Evolutionary conservation across 2,329 filamentous ascomycete species (phyloP).

Genomic region (Hirsutella thompsonii): DNA sequence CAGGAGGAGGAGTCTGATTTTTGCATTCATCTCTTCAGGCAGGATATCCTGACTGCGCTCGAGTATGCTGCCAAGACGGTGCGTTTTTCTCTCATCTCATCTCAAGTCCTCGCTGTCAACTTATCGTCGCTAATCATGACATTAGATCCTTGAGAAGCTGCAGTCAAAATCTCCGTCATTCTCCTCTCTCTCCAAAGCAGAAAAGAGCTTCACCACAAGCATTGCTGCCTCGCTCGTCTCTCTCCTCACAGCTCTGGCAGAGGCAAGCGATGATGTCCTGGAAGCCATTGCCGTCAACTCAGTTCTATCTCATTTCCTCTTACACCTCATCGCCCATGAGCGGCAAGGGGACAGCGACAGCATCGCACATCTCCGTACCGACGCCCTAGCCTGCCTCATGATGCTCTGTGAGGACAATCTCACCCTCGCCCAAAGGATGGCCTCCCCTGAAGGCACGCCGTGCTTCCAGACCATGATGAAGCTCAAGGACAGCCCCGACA

Average conservation of each 20-base stretch:
- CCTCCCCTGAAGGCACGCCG: slow-evolving; percentile 30
- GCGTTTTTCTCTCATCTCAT: slow-evolving; percentile 12
- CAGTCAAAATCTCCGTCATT: slow-evolving; percentile 27
- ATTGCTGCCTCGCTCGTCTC: slow-evolving; percentile 40
- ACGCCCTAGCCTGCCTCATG: slow-evolving; percentile 41
- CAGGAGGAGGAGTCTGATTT: slow-evolving; percentile 55
- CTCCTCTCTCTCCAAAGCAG: slow-evolving; percentile 34
- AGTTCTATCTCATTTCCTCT: slow-evolving; percentile 39
- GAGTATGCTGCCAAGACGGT: slow-evolving; percentile 42
- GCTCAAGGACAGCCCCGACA: slow-evolving; percentile 32
- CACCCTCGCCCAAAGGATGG: slow-evolving; percentile 37
- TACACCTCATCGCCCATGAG: slow-evolving; percentile 34
- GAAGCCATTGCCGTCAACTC: slow-evolving; percentile 36
- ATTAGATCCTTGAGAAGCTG: slow-evolving; percentile 31
- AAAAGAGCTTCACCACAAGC: slow-evolving; percentile 39
- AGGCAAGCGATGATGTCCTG: slow-evolving; percentile 48
- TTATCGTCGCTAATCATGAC: background rate
- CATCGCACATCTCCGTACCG: slow-evolving; percentile 25
- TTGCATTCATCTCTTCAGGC: slow-evolving; percentile 49
- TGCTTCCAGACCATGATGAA: slow-evolving; percentile 36
- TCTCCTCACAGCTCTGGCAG: slow-evolving; percentile 39
- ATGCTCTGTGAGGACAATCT: slow-evolving; percentile 48
- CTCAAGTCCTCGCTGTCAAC: background rate
- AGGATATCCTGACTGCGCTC: slow-evolving; percentile 48
- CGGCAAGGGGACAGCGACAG: slow-evolving; percentile 29